Base-by-base conservation (phyloP, 352 stramenopile genomes). In the Phytophthora palmivora region DNA sequence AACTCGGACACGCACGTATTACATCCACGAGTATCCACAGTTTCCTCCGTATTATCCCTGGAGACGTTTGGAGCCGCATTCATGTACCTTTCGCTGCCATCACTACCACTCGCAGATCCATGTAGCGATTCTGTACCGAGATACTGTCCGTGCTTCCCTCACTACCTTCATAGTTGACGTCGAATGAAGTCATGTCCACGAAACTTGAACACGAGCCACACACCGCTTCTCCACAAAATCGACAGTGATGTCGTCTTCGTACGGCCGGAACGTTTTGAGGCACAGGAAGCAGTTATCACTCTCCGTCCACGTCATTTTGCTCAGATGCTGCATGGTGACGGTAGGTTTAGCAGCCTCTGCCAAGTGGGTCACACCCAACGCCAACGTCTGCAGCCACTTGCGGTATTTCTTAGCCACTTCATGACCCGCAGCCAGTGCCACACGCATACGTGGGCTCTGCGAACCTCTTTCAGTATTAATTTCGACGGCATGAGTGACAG, bases 121-220 rank as follows among this genome's bases (percentile, higher is more conserved):
- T 36, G n/a, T 58, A 56, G 12, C 48, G 41, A 18, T 62, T 47
- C 7, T 28, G 41, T 2, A 66, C 42, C 14, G 16, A 51, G 19
- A 69, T 64, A 42, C 38, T 64, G 0, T 58, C 39, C 9, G 33
- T 26, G 28, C 38, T 59, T 2, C 18, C 33, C 38, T 43, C 60
- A 19, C 45, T 49, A 0, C 24, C 45, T 55, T 54, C 56, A 18
- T 73, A 70, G 11, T 61, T 72, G 26, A 74, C 63, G 28, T 77
- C 62, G 12, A 82, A 72, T 8, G 47, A 57, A 3, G 63, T 37
- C 61, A 79, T 63, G 37, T 82, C 70, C 21, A 89, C 67, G 16
- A 84, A 85, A 16, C 72, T 73, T 8, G 79, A 91, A 60, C 83
- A 92, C n/a, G 74, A 76, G 32, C 67, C 73, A 43, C 80, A 92